Evolutionary conservation across 148 eudicot species (phyloP).

Genomic region (Chenopodium suecicum): DNA sequence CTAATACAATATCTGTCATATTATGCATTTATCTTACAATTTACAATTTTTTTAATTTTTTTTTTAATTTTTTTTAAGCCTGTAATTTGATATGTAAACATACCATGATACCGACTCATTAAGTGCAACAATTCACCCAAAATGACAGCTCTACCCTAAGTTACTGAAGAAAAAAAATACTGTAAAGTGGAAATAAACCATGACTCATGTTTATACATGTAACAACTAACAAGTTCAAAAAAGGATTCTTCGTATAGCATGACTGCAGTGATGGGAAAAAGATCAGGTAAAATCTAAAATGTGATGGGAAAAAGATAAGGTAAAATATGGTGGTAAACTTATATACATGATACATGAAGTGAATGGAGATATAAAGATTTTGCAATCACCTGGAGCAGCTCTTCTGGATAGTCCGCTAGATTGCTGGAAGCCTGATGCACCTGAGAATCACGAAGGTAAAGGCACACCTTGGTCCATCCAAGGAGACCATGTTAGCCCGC

Average conservation of each 20-base stretch:
- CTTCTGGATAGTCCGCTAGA: not conserved
- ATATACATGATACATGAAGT: not conserved
- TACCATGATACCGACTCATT: not conserved
- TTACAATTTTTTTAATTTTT: no score
- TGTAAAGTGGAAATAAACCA: no score
- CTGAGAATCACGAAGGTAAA: not conserved
- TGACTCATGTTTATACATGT: no score
- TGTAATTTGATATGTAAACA: not conserved
- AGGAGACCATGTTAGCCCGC: not conserved
- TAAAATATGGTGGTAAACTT: not conserved
- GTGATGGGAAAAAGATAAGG: not conserved
- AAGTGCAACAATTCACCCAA: no score
- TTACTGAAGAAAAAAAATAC: no score
- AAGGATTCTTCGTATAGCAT: not conserved
- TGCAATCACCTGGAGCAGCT: not conserved
- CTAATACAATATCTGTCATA: no score
- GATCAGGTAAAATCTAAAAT: no score
- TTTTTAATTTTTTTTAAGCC: not conserved
- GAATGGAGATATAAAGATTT: not conserved
- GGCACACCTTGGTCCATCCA: not conserved
- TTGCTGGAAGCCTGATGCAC: not conserved
- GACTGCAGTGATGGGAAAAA: not conserved
- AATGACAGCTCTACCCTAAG: no score
- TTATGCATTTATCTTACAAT: not conserved
- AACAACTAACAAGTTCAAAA: not conserved